Base-by-base conservation (phyloP, 768 basidiomycete species). In the Tricholomella constricta region DNA sequence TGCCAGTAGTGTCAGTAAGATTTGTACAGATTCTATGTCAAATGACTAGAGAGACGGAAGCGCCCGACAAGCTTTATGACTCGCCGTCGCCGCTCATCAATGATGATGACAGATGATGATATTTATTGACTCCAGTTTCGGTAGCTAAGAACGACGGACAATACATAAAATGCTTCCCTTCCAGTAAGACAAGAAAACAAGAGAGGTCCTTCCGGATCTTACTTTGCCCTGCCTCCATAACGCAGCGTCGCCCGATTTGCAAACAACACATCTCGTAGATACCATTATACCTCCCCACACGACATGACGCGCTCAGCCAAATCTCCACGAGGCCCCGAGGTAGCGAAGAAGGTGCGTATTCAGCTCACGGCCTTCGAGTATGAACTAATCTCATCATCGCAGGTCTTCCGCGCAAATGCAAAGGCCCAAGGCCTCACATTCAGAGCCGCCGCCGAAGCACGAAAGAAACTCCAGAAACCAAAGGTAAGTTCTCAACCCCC, bases 361-460 rank as follows among this genome's bases (percentile, higher is more conserved):
- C 11, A 4, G 15, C 6, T 14, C 42, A 22, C 22, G 20, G 20
- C 27, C 41, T 2, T 6, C 34, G 29, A 4, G 36, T 12, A 38
- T 12, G 14, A 45, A 8, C n/a, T 12, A 14, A 42, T 6, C 14
- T 6, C 11, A 23, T 5, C 17, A 20, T 14, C 2, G 14, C 32
- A 54, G 53, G 20, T 27, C 12, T 54, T 54, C 47, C 38, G 53
- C 31, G 42, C 40, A 9, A 49, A 48, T 9, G 47, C 47, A 6
- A 54, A 54, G n/a, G 47, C 46, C 2, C 38, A 40, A 12, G 48
- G 54, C 36, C 15, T 56, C 10, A 50, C 50, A 20, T 57, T 57
- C 31, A 48, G 22, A 52, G 50, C 35, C 12, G 40, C 47, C 15
- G 45, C 50, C 23, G 45, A 44, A n/a, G 45, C 45, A 22, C 50